Evolutionary conservation across 768 basidiomycete genomes (phyloP), one percentile per base, ranked within the genome.

Genomic region (Hericium alpestre): DNA sequence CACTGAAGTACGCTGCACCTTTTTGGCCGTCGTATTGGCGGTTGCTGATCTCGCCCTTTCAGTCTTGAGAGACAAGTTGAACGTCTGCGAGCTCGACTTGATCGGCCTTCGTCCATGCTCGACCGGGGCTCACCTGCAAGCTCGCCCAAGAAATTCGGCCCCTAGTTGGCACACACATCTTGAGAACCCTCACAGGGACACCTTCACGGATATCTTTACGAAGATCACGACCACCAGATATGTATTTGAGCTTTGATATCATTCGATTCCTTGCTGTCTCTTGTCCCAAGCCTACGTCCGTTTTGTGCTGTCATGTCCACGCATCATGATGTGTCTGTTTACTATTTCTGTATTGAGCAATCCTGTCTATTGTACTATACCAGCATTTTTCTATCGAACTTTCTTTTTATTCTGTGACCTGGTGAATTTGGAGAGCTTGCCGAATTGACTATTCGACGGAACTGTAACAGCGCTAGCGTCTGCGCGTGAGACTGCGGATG

Each of bases 1-100:
- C 82, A 43, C 73, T 89, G 15, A 80, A 76, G 87, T 89, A 63
- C 53, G 84, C 68, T 41, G 16, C 38, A 16, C 52, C 11, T 16
- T 47, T 15, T 22, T 49, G 0, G 7, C n/a, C 38, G 13, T 12
- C 12, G 11, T 38, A 18, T 1, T 18, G 32, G 3, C 20, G 38
- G 27, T 38, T n/a, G 11, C 22, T 56, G 23, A 37, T 6, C 4
- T 43, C 1, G 32, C 55, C 13, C 49, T 40, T 20, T 22, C 49
- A 48, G 51, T 16, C 40, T 61, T 16, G 46, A 56, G 38, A 46
- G 38, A 16, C 48, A 41, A n/a, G 51, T 46, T 10, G 50, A 38
- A 23, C 15, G 51, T 40, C 23, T 43, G 41, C 51, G 50, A 5
- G 13, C 32, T 20, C 47, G 51, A 41, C 13, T 51, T 4, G 55